Evolutionary conservation across 371 early-diverging fungal genomes (phyloP).

Genomic region (Capillidium heterosporum): DNA sequence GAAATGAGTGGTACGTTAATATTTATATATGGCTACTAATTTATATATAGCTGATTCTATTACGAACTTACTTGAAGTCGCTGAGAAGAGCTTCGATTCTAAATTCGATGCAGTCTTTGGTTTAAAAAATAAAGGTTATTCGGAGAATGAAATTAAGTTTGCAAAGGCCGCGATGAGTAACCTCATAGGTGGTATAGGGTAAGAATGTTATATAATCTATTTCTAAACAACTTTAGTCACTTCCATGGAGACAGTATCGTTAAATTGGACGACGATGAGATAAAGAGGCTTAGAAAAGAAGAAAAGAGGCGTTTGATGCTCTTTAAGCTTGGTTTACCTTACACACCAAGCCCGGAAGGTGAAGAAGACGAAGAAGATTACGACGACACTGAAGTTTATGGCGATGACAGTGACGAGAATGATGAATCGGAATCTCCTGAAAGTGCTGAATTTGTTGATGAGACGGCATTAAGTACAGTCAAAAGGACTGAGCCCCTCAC

Average conservation of each 20-base stretch:
- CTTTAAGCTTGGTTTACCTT: too few species aligned
- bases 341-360: not conserved
- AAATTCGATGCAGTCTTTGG: constrained; percentile 60
- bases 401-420: constrained; percentile 21
- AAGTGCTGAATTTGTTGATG: constrained; percentile 19
- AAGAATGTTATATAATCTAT: constrained; percentile 5
- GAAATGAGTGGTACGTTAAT: not conserved
- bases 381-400: constrained; percentile 21
- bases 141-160: constrained; percentile 34
- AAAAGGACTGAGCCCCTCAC: constrained; percentile 35
- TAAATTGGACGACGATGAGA: too few species aligned
- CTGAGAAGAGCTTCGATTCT: constrained; percentile 28
- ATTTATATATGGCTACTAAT: not conserved
- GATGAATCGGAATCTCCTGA: constrained; percentile 31
- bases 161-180: constrained; percentile 63
- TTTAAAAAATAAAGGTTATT: constrained; percentile 42
- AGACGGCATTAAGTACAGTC: constrained; percentile 20
- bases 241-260: constrained; percentile 35
- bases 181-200: constrained; percentile 83
- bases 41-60: not conserved
- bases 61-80: not conserved
- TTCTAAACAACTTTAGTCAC: constrained; percentile 12
- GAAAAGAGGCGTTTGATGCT: not conserved
- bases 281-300: not conserved
- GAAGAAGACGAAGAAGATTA: not conserved